Evolutionary conservation across 2,329 filamentous ascomycete genomes (phyloP).

Genomic region (Zymoseptoria pseudotritici): DNA sequence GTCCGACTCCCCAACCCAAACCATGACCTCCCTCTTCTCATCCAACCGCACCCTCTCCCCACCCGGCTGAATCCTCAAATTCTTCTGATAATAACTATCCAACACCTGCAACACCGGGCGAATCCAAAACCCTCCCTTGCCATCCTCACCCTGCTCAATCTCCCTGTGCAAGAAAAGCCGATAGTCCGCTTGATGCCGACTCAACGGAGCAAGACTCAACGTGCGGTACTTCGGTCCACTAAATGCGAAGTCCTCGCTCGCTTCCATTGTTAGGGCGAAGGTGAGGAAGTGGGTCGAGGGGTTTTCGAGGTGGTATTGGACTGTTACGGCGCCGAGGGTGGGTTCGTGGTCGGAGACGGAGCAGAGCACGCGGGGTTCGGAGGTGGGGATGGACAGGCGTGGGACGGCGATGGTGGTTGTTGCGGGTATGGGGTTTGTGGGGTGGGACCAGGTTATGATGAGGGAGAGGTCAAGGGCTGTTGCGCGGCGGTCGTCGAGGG

Average conservation of each 20-base stretch:
- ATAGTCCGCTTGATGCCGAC: constrained; percentile 65
- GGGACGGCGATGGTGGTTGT: constrained; percentile 68
- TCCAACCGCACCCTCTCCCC: constrained; percentile 58
- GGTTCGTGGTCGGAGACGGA: constrained; percentile 19
- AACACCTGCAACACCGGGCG: constrained; percentile 67
- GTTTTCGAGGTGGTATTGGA: constrained; percentile 77
- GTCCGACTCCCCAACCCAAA: neutral
- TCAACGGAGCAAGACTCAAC: constrained; percentile 75
- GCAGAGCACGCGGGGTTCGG: constrained; percentile 76
- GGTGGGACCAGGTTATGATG: constrained; percentile 68
- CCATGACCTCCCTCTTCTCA: constrained; percentile 40
- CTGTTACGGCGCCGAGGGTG: constrained; percentile 26
- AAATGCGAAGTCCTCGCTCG: constrained; percentile 87
- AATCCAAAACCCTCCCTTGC: constrained; percentile 54
- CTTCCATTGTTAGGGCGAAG: constrained; percentile 87
- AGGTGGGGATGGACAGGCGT: constrained; percentile 69
- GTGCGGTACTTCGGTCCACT: constrained; percentile 76
- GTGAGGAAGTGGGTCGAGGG: constrained; percentile 90
- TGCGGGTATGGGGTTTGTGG: constrained; percentile 30
- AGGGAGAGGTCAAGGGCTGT: constrained; percentile 69
- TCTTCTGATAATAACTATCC: constrained; percentile 91
- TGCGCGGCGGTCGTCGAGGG: constrained; percentile 73
- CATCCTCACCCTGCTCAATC: constrained; percentile 1
- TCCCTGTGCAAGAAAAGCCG: constrained; percentile 58
- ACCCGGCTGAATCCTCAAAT: constrained; percentile 70